Base-by-base conservation (phyloP, 345 rosid genomes). In the Pistacia atlantica region DNA sequence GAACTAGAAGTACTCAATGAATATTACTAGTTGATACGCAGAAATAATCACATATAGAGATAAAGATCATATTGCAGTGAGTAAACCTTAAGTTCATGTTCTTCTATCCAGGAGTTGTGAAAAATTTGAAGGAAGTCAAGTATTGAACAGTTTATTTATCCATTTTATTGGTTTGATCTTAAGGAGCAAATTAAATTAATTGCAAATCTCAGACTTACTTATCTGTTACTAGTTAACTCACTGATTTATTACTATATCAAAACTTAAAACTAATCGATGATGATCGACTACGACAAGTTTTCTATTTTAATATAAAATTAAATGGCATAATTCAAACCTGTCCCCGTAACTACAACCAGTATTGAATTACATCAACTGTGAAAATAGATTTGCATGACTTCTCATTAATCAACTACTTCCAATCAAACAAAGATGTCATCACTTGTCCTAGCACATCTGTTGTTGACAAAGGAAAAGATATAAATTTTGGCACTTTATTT, bases 171-270 rank as follows among this genome's bases (percentile, higher is more conserved):
- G 76, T 62, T 18, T 35, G 16, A 48, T 22, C 65, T 22, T 48
- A 18, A 61, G 56, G 31, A 48, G 56, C 12, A 46, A 73, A 48
- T 62, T 25, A 46, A 25, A 61, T 48, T 73, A 49, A 73, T 48
- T 18, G 18, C 31, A 61, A 5, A 62, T 18, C 45, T 60, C 28
- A 17, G 31, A 33, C 48, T 62, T 18, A 33, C 31, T 28, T 18
- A 62, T 22, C 59, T 61, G n/a, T 33, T 1, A 25, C 68, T 17
- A 49, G 31, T 64, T 49, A 18, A 51, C 68, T 6, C 38, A 64
- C 14, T 17, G 22, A 1, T 54, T 63, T 49, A 37, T 35, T 37
- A 38, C 52, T 13, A 64, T 35, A 35, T 12, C 60, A 63, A 63
- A 74, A 63, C 11, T 5, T 12, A 6, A 49, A 73, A 28, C 9